Evolutionary conservation across 2,329 filamentous ascomycete species (phyloP), one percentile per base, ranked within the genome.

Genomic region (Aspergillus intermedius): DNA sequence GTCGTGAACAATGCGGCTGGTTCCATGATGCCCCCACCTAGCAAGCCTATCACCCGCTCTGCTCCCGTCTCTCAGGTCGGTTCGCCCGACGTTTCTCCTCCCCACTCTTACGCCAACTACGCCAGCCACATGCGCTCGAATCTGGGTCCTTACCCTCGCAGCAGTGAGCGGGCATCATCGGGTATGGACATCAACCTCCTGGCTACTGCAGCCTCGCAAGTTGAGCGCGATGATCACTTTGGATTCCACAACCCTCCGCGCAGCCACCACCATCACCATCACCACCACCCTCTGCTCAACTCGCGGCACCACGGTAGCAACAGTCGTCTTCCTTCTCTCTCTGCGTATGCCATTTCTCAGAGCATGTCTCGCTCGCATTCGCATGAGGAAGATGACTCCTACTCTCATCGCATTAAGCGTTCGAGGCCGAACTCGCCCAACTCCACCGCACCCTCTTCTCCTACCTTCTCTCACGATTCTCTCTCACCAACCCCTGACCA

Each of bases 31-130:
- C 88, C 88, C 53, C 86, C 86, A 51, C 85, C 86, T 34, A 83
- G 81, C 54, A 86, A 88, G 65, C 86, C 85, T 64, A 86, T 90
- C 53, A 89, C 91, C 54, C 86, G 89, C 62, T 96, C 91, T 28
- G 91, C 91, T 13, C 91, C 91, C 9, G 82, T 83, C 12, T 96
- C 91, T 12, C 86, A 89, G 53, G 75, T 95, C 48, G 88, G 79
- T 48, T 97, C 91, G n/a, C 91, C 91, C 42, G 95, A 96, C 68
- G 88, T 96, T 45, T 97, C 91, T 17, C 93, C 93, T 44, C 91
- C 93, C 44, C 88, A 95, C 71, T 91, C 88, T 1, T 95, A 87
- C 75, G 75, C 78, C 49, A 79, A 74, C 54, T 83, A 81, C 62
- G 76, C 78, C 42, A 77, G 75, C 45, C 80, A 79, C 59, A 74